A percentile compares a stretch with the other conserved stretches of the same genome.
These are phyloP conservation scores for Dactylellina leptospora DNA, from an alignment of 2,329 filamentous ascomycete genomes.

Conservation along the genomic window DNA sequence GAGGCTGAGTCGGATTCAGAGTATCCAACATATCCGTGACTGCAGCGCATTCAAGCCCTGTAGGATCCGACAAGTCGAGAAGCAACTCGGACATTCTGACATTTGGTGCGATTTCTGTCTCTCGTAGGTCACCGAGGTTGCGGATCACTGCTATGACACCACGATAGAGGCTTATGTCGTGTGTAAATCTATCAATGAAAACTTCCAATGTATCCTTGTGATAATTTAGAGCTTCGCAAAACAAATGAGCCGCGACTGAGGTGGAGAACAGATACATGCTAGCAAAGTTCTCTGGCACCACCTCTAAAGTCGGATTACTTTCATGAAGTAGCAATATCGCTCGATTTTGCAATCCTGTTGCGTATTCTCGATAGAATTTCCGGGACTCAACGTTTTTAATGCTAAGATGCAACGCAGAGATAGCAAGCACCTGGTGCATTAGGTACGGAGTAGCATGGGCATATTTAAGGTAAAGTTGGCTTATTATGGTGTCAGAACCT, in stretches of 20 bases:
- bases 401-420: slow-evolving; percentile 63
- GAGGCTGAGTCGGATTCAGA: slow-evolving; percentile 42
- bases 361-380: slow-evolving; percentile 57
- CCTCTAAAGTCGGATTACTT: slow-evolving; percentile 48
- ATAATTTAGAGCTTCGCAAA: slow-evolving; percentile 64
- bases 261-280: slow-evolving; percentile 64
- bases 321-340: slow-evolving; percentile 59
- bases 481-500: neutral
- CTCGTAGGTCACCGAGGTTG: slow-evolving; percentile 59
- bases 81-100: slow-evolving; percentile 57
- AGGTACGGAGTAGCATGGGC: slow-evolving; percentile 61
- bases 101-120: slow-evolving; percentile 57
- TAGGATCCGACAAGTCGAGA: slow-evolving; percentile 42
- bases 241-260: slow-evolving; percentile 63
- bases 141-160: slow-evolving; percentile 62
- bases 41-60: slow-evolving; percentile 57
- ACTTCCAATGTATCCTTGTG: slow-evolving; percentile 60
- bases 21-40: slow-evolving; percentile 54
- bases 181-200: slow-evolving; percentile 62
- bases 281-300: slow-evolving; percentile 58
- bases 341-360: slow-evolving; percentile 58
- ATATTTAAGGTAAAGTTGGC: slow-evolving; percentile 54
- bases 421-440: slow-evolving; percentile 64
- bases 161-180: slow-evolving; percentile 62
- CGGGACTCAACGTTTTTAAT: slow-evolving; percentile 59